A percentile compares a stretch with the other conserved stretches of the same genome.
Conservation (phyloP, 2,329 filamentous ascomycete genomes). For the Colletotrichum nymphaeae region DNA sequence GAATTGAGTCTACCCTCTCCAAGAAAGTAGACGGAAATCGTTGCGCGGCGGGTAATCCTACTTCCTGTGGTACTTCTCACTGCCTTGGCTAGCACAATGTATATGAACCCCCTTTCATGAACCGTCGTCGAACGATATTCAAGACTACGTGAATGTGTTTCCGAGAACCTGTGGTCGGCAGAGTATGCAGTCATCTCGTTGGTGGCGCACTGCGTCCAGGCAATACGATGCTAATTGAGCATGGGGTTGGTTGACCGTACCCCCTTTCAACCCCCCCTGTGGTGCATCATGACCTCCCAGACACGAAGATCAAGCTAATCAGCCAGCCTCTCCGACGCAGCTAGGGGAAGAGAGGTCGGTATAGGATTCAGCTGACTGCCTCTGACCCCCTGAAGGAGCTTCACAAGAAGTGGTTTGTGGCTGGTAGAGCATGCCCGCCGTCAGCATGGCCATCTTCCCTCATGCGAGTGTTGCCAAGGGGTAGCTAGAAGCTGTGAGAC, state of each 20-base stretch:
- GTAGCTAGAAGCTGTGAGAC: background rate
- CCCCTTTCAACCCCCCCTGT: background rate
- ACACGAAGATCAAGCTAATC: background rate
- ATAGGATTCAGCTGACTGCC: background rate
- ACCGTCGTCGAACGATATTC: too few relatives aligned
- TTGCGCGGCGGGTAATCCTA: background rate
- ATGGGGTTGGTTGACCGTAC: background rate
- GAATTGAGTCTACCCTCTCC: background rate
- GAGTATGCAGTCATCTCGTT: background rate
- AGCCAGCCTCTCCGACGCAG: background rate
- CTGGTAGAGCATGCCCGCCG: background rate
- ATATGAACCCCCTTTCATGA: background rate
- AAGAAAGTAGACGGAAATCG: background rate
- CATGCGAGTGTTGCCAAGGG: background rate
- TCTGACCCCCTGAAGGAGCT: background rate
- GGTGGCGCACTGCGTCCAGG: background rate
- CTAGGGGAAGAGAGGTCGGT: background rate
- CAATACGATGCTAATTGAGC: background rate
- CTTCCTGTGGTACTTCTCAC: background rate
- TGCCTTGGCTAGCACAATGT: background rate
- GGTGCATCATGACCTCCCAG: background rate
- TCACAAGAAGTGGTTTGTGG: background rate
- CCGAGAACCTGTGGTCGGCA: background rate
- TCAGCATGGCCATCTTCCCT: background rate
- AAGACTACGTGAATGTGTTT: background rate